Evolutionary conservation across 176 grass and related monocot genomes (phyloP), one percentile per base, ranked within the genome.

Genomic region (Alloteropsis semialata): DNA sequence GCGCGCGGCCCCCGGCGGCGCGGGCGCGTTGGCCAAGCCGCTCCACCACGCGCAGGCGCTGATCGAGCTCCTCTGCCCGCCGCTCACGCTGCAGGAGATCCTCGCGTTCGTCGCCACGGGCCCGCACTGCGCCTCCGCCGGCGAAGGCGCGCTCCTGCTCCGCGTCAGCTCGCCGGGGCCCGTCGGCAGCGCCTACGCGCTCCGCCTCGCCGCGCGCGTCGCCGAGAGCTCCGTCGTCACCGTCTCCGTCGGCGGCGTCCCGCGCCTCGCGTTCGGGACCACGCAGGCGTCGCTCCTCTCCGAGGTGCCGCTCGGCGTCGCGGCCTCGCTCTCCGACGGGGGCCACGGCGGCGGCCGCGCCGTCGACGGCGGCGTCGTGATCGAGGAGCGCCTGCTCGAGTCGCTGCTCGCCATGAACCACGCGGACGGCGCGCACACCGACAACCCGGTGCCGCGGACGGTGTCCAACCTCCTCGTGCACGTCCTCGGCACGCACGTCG

Each of bases 81-180:
- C 95, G 25, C 84, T 97, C 61, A 97, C 93, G 51, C 92, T 97
- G 41, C 90, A 97, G 75, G 95, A 97, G 77, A 97, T 97, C 76
- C 92, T 97, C 41, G 90, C 90, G 38, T 83, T 97, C 54, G 92
- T 89, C 32, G 84, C 87, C 21, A 94, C 89, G 28, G 95, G 95
- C 5, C 95, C 95, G 24, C 91, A 94, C 80, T 92, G 90, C 86
- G 85, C 77, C 8, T 67, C 77, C 45, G 69, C 56, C 12, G 76
- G 55, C n/a, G 82, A 61, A 16, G 88, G 72, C 42, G 89, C 90
- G 6, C 84, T 97, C 21, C 58, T 94, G 29, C 93, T 97, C 21
- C 92, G 92, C 11, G 88, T 92, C 19, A 94, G 93, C 81, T 92
- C 95, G 19, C 90, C 88, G 36, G 92, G 95, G 11, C 88, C 92